phyloP scores from a whole-genome alignment of 768 basidiomycete species.

The Lanmaoa pseudosensibilis region DNA sequence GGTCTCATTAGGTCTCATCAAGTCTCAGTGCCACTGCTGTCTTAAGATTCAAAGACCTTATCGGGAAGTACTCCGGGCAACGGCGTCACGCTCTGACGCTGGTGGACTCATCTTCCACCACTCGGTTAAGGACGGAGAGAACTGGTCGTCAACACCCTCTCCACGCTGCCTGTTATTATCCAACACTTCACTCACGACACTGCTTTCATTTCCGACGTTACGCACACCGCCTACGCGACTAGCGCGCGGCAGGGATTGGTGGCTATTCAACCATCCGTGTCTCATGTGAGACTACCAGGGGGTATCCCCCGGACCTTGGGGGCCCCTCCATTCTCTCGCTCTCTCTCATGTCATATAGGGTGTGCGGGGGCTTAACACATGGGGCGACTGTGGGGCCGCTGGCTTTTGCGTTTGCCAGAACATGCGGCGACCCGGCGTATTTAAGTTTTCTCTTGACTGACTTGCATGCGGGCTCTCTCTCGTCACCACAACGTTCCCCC shows the following conservation, averaged over 20 bases:
- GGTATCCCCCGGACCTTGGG: conserved; percentile 7
- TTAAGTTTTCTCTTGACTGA: conserved; percentile 17
- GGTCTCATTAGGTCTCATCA: neutral
- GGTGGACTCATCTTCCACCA: neutral
- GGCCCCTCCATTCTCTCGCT: conserved; percentile 5
- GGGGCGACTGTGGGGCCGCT: conserved; percentile 19
- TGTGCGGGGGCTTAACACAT: conserved; percentile 22
- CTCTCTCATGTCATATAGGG: conserved; percentile 7
- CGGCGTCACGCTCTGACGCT: neutral
- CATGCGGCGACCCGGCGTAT: conserved; percentile 24
- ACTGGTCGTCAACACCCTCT: neutral
- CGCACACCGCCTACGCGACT: conserved; percentile 1
- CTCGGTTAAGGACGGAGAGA: neutral
- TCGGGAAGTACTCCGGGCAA: conserved; percentile 2
- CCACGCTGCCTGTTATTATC: neutral
- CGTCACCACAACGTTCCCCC: conserved; percentile 13
- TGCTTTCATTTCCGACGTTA: conserved; percentile 25
- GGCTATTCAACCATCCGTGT: neutral
- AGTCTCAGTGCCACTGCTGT: neutral
- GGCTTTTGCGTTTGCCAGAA: conserved; percentile 16
- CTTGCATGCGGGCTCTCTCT: conserved; percentile 16
- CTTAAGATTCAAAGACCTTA: neutral
- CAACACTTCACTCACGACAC: neutral
- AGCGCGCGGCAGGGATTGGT: conserved; percentile 1
- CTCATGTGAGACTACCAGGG: conserved; percentile 16